Conservation (phyloP, 805 yeast species). For the Sungouiozyma ichnusensis region DNA sequence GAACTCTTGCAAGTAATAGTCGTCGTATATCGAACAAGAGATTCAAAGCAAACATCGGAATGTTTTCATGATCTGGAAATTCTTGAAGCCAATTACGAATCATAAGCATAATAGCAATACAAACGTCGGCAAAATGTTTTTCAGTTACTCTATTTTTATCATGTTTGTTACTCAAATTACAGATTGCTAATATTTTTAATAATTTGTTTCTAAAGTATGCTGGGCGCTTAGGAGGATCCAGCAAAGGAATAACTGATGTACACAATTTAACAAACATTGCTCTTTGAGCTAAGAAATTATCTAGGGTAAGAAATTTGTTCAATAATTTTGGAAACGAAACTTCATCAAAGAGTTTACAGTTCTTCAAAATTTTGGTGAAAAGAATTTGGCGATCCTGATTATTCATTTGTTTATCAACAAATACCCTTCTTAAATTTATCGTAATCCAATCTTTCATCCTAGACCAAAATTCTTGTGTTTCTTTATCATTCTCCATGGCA, state of each 20-base stretch:
- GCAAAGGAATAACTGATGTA: constrained; percentile 6
- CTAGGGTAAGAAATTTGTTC: constrained; percentile 10
- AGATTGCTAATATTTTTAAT: constrained; percentile 10
- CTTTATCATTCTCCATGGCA: constrained; percentile 1
- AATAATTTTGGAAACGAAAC: constrained; percentile 4
- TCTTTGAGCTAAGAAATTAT: constrained; percentile 9
- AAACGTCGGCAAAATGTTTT: constrained; percentile 6
- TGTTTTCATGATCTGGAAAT: not conserved
- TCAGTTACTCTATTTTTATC: not conserved
- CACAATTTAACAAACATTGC: constrained; percentile 8
- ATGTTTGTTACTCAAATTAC: constrained; percentile 9
- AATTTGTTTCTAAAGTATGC: constrained; percentile 5
- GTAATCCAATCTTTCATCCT: constrained; percentile 11
- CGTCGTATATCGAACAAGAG: constrained; percentile 11
- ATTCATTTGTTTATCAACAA: constrained; percentile 6
- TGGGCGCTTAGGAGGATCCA: constrained; percentile 2
- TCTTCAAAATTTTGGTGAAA: constrained; percentile 3
- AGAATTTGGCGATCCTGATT: constrained; percentile 2
- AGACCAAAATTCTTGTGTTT: constrained; percentile 7
- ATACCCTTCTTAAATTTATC: constrained; percentile 11
- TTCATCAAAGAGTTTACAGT: constrained; percentile 8
- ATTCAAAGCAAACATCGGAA: constrained; percentile 4
- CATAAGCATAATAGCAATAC: constrained; percentile 9
- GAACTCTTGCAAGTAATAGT: constrained; percentile 6
- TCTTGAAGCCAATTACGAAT: constrained; percentile 8